Evolutionary conservation across 2,329 filamentous ascomycete species (phyloP).

Genomic region (Hymenoscyphus linearis): DNA sequence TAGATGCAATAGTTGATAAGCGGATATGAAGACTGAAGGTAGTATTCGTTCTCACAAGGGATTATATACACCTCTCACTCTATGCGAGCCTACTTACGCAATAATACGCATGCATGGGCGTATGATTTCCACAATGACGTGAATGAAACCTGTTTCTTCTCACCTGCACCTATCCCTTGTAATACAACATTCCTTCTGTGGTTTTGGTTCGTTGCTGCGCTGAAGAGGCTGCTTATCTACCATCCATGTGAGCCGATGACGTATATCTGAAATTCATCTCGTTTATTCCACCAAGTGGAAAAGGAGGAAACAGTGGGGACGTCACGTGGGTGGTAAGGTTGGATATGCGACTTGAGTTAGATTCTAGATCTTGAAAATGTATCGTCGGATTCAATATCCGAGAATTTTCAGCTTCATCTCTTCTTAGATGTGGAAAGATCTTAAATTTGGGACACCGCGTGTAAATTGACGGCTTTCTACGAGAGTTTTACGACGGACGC

Average conservation of each 20-base stretch:
- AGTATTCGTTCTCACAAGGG: background rate
- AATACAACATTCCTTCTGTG: background rate
- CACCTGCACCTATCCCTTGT: background rate
- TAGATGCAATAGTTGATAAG: background rate
- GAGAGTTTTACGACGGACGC: too few relatives aligned
- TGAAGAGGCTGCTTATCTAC: background rate
- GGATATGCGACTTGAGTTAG: background rate
- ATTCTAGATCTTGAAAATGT: background rate
- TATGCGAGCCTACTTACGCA: background rate
- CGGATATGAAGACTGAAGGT: background rate
- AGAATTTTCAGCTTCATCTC: background rate
- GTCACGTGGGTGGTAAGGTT: background rate
- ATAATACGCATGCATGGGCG: background rate
- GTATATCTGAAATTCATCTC: background rate
- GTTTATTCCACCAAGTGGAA: background rate
- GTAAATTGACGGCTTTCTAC: too few relatives aligned
- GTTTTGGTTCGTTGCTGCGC: background rate
- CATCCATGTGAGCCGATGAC: background rate
- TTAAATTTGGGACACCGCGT: too few relatives aligned
- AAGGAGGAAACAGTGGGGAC: background rate
- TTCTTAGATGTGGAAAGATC: background rate
- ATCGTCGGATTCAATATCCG: background rate
- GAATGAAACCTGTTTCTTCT: background rate
- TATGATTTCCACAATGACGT: background rate
- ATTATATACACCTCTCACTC: background rate